Percentiles rank a stretch among this genome's conserved stretches.
These are phyloP conservation scores for Silybum marianum DNA, from an alignment of 129 eudicot species.

Conservation along the genomic window DNA sequence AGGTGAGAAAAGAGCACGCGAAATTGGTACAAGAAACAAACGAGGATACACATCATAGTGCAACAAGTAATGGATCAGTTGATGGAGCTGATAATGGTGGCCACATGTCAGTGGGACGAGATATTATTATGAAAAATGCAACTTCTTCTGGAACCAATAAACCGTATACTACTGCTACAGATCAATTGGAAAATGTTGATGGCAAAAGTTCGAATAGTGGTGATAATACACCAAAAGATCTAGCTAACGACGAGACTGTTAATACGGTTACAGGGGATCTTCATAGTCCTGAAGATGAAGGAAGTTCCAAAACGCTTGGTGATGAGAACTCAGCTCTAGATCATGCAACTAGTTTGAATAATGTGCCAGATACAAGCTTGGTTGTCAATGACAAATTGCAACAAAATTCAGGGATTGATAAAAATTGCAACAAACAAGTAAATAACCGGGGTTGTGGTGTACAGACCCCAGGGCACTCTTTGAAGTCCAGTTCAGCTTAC, in stretches of 20 bases:
- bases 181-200: conserved; percentile 14
- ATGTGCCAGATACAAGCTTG: conserved; percentile 7
- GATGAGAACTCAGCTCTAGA: not conserved
- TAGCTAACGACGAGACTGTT: conserved; percentile 13
- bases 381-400: conserved; percentile 14
- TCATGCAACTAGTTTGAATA: conserved; percentile 17
- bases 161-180: conserved; percentile 20
- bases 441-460: conserved; percentile 8
- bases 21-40: not conserved
- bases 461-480: conserved; percentile 6
- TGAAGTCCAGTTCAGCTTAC: not conserved
- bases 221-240: conserved; percentile 21
- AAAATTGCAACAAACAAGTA: conserved; percentile 24
- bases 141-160: conserved; percentile 31
- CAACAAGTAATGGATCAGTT: conserved; percentile 20
- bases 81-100: conserved; percentile 19
- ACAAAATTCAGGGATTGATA: conserved; percentile 24
- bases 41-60: conserved; percentile 11
- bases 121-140: conserved; percentile 26
- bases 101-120: conserved; percentile 17
- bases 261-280: conserved; percentile 25
- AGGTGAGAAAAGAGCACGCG: conserved; percentile 2
- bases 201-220: conserved; percentile 1
- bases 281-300: conserved; percentile 17
- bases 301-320: conserved; percentile 21